These are phyloP conservation scores for Metarhizium rileyi DNA, from an alignment of 2,329 filamentous ascomycete genomes.

Conservation along the genomic window DNA sequence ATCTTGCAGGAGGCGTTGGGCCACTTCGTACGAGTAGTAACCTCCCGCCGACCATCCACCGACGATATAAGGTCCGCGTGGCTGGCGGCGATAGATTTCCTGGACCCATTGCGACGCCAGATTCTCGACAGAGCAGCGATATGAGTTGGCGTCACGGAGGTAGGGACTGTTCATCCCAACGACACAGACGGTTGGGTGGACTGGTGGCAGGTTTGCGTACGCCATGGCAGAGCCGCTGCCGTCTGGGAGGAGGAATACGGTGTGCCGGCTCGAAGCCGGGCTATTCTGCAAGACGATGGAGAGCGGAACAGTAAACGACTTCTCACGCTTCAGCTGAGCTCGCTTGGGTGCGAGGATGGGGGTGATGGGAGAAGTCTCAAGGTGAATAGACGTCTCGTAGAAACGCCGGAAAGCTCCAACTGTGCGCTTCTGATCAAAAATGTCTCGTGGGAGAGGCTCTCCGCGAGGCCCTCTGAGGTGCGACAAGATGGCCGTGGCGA, in stretches of 20 bases:
- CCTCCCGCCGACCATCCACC: slow-evolving; percentile 65
- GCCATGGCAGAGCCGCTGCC: slow-evolving; percentile 55
- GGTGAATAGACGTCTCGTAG: neutral
- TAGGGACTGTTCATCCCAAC: neutral
- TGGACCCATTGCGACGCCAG: slow-evolving; percentile 13
- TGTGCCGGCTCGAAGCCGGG: slow-evolving; percentile 34
- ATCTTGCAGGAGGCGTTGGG: slow-evolving; percentile 45
- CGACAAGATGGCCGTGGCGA: neutral
- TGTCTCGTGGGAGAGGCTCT: neutral
- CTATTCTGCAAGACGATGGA: slow-evolving; percentile 40
- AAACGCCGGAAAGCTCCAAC: neutral
- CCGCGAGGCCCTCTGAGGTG: neutral
- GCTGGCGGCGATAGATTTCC: slow-evolving; percentile 63
- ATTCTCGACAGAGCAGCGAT: neutral
- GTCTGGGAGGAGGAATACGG: slow-evolving; percentile 45
- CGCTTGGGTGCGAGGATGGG: neutral
- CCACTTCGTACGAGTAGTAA: slow-evolving; percentile 57
- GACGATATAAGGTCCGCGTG: slow-evolving; percentile 54
- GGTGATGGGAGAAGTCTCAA: neutral
- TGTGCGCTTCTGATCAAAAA: neutral
- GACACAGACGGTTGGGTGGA: neutral
- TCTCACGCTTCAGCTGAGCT: neutral
- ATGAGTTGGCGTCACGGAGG: neutral
- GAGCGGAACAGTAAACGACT: neutral
- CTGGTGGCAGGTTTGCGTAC: slow-evolving; percentile 27